Evolutionary conservation across 805 yeast genomes (phyloP).

Genomic region (Ogataea nitratoaversa): DNA sequence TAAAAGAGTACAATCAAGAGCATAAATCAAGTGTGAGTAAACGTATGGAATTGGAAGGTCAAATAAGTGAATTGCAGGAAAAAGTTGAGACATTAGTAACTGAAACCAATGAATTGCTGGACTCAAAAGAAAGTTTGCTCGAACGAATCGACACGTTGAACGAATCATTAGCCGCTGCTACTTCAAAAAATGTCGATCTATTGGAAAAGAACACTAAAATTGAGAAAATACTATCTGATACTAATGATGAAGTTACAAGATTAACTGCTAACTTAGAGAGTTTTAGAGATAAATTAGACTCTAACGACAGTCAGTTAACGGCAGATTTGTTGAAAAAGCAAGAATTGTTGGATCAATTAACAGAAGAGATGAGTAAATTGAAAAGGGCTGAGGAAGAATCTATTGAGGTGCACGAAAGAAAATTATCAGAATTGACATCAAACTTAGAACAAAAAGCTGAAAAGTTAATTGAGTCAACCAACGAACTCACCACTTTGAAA

Average conservation of each 20-base stretch:
- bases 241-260: conserved; percentile 5
- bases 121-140: conserved; percentile 1
- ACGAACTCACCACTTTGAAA: conserved; percentile 11
- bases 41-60: conserved; percentile 9
- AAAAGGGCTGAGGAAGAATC: conserved; percentile 3
- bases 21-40: conserved; percentile 8
- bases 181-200: conserved; percentile 8
- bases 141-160: conserved; percentile 1
- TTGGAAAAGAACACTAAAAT: conserved; percentile 8
- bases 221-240: neutral
- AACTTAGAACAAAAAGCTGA: conserved; percentile 14
- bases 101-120: conserved; percentile 7
- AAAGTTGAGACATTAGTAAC: conserved; percentile 7
- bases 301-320: conserved; percentile 2
- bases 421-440: conserved; percentile 7
- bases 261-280: conserved; percentile 1
- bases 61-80: conserved; percentile 4
- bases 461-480: conserved; percentile 11
- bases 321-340: conserved; percentile 6
- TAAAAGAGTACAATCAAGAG: conserved; percentile 9
- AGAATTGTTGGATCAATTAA: conserved; percentile 8
- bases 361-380: conserved; percentile 6
- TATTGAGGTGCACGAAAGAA: conserved; percentile 3
- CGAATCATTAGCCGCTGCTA: conserved; percentile 5
- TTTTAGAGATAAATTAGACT: neutral